A percentile compares a stretch with the other conserved stretches of the same genome.
Evolutionary conservation across 805 yeast species (phyloP).

Genomic region (Ogataea haglerorum): DNA sequence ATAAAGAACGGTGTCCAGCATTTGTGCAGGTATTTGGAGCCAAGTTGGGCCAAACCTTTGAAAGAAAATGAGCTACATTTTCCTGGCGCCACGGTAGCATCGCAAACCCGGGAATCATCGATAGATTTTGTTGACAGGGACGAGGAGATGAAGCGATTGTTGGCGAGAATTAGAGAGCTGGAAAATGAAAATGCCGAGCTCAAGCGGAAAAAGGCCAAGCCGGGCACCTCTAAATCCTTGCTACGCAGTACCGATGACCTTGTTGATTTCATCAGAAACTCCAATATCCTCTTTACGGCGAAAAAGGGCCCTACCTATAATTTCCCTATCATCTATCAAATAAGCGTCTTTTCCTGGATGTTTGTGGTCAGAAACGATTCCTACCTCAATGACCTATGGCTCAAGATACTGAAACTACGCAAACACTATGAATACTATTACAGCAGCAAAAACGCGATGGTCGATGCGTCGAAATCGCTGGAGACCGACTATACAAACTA

Average conservation of each 20-base stretch:
- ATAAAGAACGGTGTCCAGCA: constrained; percentile 56
- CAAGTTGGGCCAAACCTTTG: constrained; percentile 54
- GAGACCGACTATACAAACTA: constrained; percentile 33
- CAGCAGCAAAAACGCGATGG: constrained; percentile 29
- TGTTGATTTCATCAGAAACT: constrained; percentile 33
- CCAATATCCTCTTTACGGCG: constrained; percentile 36
- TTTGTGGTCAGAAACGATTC: constrained; percentile 59
- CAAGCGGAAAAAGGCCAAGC: constrained; percentile 6
- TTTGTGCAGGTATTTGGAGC: constrained; percentile 55
- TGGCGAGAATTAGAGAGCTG: constrained; percentile 26
- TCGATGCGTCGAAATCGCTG: constrained; percentile 29
- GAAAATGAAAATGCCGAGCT: constrained; percentile 28
- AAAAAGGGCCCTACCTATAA: constrained; percentile 33
- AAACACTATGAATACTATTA: constrained; percentile 37
- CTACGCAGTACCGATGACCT: constrained; percentile 24
- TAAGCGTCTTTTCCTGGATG: constrained; percentile 54
- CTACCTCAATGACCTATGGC: constrained; percentile 51
- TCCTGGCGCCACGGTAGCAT: constrained; percentile 20
- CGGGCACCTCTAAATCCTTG: constrained; percentile 9
- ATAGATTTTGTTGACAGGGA: constrained; percentile 13
- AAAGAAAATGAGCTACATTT: constrained; percentile 30
- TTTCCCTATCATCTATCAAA: constrained; percentile 37
- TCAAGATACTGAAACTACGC: constrained; percentile 34
- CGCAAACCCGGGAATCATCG: constrained; percentile 2
- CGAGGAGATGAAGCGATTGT: constrained; percentile 24